Percentiles rank a stretch among this genome's conserved stretches.
These are phyloP conservation scores for Narthecium ossifragum DNA, from an alignment of 106 monocot species.

Conservation along the genomic window DNA sequence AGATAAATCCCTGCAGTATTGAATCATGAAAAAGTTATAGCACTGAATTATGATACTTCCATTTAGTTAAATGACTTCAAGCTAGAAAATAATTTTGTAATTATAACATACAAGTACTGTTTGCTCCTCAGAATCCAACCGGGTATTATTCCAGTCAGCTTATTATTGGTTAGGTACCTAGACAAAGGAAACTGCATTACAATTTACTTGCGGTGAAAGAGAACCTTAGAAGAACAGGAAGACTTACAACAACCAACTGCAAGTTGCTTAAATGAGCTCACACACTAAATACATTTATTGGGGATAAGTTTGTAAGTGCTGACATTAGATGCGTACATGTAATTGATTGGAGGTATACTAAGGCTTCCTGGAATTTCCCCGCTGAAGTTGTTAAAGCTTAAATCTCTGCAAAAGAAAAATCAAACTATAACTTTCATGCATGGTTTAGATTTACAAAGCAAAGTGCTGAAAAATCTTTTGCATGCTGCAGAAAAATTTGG, in stretches of 20 bases:
- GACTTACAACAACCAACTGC: neutral
- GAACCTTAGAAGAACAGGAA: too few relatives aligned
- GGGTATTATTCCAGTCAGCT: slow-evolving; percentile 62
- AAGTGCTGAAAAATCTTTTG: too few relatives aligned
- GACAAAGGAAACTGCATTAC: neutral
- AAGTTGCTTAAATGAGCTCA: too few relatives aligned
- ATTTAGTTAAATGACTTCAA: neutral
- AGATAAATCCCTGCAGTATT: slow-evolving; percentile 66
- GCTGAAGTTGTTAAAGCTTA: slow-evolving; percentile 53
- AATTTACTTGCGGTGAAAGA: too few relatives aligned
- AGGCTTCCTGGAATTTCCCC: slow-evolving; percentile 41
- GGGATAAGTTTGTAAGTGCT: too few relatives aligned
- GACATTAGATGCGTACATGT: slow-evolving; percentile 31
- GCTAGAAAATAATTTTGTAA: neutral
- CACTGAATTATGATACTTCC: neutral
- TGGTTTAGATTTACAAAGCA: too few relatives aligned
- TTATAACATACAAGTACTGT: slow-evolving; percentile 41
- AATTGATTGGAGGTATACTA: slow-evolving; percentile 21
- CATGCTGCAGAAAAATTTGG: too few relatives aligned
- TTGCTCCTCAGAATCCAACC: slow-evolving; percentile 51
- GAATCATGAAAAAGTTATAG: slow-evolving; percentile 1
- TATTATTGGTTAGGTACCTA: slow-evolving; percentile 78
- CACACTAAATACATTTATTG: too few relatives aligned
- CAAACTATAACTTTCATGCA: too few relatives aligned
- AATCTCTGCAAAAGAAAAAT: slow-evolving; percentile 43